Percentiles rank a stretch among this genome's conserved stretches.
Conservation (phyloP, 148 eudicot genomes). For the Bassia scoparia region DNA sequence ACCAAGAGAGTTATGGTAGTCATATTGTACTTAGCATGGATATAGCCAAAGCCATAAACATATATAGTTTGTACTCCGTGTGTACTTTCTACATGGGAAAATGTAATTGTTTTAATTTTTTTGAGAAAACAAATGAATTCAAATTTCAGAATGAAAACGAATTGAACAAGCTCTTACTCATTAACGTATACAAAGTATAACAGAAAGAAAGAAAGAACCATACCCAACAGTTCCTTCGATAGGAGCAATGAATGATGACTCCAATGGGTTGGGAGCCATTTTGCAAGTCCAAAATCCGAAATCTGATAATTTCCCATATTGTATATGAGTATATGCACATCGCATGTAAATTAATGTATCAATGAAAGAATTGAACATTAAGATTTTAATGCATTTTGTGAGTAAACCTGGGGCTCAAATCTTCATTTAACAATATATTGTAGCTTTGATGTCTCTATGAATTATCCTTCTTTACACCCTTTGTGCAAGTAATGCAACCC, state of each 20-base stretch:
- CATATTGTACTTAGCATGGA: no score
- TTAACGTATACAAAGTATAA: no score
- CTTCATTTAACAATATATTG: constrained; percentile 58
- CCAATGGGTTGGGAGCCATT: constrained; percentile 99
- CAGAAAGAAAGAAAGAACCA: no score
- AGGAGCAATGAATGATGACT: constrained; percentile 89
- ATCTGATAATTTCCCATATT: constrained; percentile 37
- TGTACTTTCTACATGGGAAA: no score
- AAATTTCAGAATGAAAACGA: not conserved
- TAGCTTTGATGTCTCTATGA: constrained; percentile 85
- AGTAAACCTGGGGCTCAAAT: constrained; percentile 73
- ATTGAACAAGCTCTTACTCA: no score
- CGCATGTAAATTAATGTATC: not conserved
- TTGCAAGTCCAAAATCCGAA: constrained; percentile 94
- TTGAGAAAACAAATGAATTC: not conserved
- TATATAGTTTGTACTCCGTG: no score
- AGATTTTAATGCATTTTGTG: not conserved
- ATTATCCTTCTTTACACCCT: constrained; percentile 86
- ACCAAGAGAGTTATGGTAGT: no score
- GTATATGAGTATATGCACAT: not conserved
- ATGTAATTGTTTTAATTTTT: no score
- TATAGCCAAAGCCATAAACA: no score
- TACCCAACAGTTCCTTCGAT: constrained; percentile 99
- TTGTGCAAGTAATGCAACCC: constrained; percentile 93
- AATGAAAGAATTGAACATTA: not conserved